These are phyloP conservation scores for Gaeumannomyces sp. DNA, from an alignment of 2,329 filamentous ascomycete species.

Conservation along the genomic window DNA sequence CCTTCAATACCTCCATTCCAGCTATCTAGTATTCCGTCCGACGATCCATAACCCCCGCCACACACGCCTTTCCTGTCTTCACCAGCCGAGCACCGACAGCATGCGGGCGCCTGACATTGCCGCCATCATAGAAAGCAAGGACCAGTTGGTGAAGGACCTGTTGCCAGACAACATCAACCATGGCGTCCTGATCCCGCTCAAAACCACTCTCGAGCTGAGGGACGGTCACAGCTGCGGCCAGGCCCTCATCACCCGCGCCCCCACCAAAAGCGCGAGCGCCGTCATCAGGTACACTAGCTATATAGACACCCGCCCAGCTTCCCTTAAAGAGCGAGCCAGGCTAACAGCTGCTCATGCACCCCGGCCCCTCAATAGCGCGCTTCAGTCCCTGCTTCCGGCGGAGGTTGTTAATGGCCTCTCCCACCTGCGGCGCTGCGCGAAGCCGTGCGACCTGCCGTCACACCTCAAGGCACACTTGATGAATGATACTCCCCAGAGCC, in stretches of 20 bases:
- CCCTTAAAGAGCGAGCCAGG: background rate
- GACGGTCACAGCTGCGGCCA: slow-evolving; percentile 53
- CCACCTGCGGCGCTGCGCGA: slow-evolving; percentile 72
- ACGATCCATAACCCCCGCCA: background rate
- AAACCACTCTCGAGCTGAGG: slow-evolving; percentile 57
- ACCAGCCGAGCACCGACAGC: slow-evolving; percentile 12
- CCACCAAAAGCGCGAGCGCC: slow-evolving; percentile 64
- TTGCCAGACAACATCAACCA: slow-evolving; percentile 29
- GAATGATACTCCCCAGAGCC: slow-evolving; percentile 48
- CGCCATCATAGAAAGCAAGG: slow-evolving; percentile 23
- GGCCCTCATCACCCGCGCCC: slow-evolving; percentile 66
- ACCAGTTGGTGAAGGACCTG: slow-evolving; percentile 25
- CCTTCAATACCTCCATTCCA: background rate
- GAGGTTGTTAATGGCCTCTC: slow-evolving; percentile 58
- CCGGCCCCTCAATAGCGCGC: slow-evolving; percentile 33
- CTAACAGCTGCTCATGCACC: background rate
- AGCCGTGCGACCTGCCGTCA: slow-evolving; percentile 59
- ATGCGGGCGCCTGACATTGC: slow-evolving; percentile 14
- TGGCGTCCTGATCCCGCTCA: slow-evolving; percentile 54
- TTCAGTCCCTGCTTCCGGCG: slow-evolving; percentile 51
- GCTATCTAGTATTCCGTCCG: background rate
- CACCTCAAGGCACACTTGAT: slow-evolving; percentile 58
- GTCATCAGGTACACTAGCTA: slow-evolving; percentile 58
- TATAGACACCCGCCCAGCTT: background rate
- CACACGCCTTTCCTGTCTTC: background rate